phyloP scores from a whole-genome alignment of 2,329 filamentous ascomycete species.

The Fusarium pseudocircinatum region DNA sequence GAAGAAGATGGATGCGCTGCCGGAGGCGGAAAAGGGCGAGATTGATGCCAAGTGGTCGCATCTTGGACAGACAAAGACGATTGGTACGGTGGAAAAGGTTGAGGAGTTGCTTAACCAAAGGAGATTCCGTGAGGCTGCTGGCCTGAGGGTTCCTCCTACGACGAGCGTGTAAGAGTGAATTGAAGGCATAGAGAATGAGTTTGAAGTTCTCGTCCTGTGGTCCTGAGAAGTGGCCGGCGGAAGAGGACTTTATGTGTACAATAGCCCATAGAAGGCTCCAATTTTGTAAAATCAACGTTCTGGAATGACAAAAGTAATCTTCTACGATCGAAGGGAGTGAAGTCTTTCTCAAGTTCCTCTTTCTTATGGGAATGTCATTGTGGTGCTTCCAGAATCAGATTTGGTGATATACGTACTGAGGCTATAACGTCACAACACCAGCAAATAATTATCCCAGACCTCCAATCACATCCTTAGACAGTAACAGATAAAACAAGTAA shows the following conservation, averaged over 20 bases:
- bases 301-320: constrained; percentile 7
- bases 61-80: constrained; percentile 61
- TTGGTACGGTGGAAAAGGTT: constrained; percentile 63
- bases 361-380: fast-evolving
- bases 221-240: constrained; percentile 14
- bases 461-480: not conserved
- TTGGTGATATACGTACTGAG: not conserved
- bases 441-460: not conserved
- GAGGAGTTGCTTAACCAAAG: constrained; percentile 66
- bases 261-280: constrained; percentile 36
- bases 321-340: not conserved
- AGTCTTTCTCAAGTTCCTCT: not conserved
- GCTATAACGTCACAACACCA: not conserved
- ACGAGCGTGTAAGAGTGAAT: constrained; percentile 20
- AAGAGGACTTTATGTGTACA: constrained; percentile 36
- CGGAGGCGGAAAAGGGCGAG: constrained; percentile 42
- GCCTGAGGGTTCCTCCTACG: constrained; percentile 42
- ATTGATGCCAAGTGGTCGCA: constrained; percentile 64
- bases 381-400: not conserved
- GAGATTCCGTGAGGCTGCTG: constrained; percentile 54
- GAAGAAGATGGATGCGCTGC: constrained; percentile 38
- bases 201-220: not conserved
- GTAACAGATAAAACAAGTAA: no score
- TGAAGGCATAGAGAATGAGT: not conserved
- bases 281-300: constrained; percentile 35